Percentiles rank a stretch among this genome's conserved stretches.
phyloP scores from a whole-genome alignment of 2,329 filamentous ascomycete species.

The Zalaria obscura region DNA sequence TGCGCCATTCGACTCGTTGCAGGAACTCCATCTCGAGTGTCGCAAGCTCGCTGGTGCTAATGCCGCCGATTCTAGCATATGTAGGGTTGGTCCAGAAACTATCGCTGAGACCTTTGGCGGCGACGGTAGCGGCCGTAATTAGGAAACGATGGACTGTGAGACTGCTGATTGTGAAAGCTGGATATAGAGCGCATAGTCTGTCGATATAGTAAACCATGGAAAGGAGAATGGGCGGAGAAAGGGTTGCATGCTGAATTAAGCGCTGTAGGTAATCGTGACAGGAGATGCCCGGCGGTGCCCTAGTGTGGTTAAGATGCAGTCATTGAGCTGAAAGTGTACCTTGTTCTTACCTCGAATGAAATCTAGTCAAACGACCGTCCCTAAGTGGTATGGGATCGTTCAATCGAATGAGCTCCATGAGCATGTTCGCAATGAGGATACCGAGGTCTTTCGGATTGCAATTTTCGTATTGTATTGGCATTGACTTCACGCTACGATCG shows the following conservation, averaged over 20 bases:
- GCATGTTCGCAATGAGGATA: constrained; percentile 82
- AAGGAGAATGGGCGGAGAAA: constrained; percentile 84
- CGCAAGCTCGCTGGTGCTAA: constrained; percentile 79
- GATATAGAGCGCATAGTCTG: constrained; percentile 78
- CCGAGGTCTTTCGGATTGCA: constrained; percentile 79
- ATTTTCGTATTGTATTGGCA: constrained; percentile 66
- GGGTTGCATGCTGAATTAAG: constrained; percentile 81
- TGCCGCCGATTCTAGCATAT: constrained; percentile 85
- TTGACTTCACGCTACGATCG: constrained; percentile 35
- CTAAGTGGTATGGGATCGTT: constrained; percentile 80
- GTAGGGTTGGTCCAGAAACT: constrained; percentile 98
- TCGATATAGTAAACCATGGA: constrained; percentile 99
- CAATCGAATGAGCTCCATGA: constrained; percentile 83
- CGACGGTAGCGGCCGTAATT: constrained; percentile 89
- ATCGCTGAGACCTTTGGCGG: constrained; percentile 89
- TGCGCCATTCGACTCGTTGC: constrained; percentile 86
- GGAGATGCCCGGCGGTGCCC: constrained; percentile 76
- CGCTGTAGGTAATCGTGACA: constrained; percentile 88
- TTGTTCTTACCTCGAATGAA: constrained; percentile 66
- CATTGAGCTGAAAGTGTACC: not conserved
- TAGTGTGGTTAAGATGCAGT: constrained; percentile 10
- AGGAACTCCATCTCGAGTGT: constrained; percentile 88
- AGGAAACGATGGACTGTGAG: constrained; percentile 94
- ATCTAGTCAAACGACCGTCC: constrained; percentile 77
- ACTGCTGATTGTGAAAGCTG: constrained; percentile 90